Conservation (phyloP, 768 basidiomycete genomes). For the Coprinopsis sp. region DNA sequence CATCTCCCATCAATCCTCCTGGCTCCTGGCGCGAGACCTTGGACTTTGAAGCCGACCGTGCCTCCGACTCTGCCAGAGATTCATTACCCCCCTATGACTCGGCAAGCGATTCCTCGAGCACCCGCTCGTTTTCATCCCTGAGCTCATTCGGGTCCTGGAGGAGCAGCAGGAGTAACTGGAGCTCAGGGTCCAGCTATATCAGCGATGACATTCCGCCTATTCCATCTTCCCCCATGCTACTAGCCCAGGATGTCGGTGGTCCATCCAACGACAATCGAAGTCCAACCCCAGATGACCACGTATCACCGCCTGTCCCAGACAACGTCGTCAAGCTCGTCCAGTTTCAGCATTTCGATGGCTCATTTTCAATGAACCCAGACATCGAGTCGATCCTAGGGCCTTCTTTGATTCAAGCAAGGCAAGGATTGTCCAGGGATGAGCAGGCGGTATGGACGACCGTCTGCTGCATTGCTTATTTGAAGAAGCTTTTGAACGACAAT, state of each 20-base stretch:
- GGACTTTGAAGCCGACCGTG: neutral
- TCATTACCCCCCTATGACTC: neutral
- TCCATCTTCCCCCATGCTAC: constrained; percentile 7
- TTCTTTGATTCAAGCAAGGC: constrained; percentile 26
- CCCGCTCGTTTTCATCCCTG: constrained; percentile 38
- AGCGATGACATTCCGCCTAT: neutral
- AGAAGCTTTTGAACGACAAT: constrained; percentile 30
- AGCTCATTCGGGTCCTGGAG: constrained; percentile 40
- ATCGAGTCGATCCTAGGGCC: constrained; percentile 35
- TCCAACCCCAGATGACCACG: neutral
- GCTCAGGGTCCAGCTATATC: constrained; percentile 20
- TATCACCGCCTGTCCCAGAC: constrained; percentile 10
- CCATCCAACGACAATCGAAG: neutral
- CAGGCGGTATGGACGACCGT: constrained; percentile 44
- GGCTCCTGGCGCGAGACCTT: neutral
- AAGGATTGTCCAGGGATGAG: constrained; percentile 22
- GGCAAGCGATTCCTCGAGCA: constrained; percentile 13
- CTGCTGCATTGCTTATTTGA: constrained; percentile 42
- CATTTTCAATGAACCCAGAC: constrained; percentile 32
- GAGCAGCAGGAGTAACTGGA: constrained; percentile 31
- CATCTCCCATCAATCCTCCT: neutral
- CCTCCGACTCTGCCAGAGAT: neutral
- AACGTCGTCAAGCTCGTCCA: constrained; percentile 33
- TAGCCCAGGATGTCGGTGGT: neutral
- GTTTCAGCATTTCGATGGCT: constrained; percentile 44